Base-by-base conservation (phyloP, 1,284 basidiomycete species). In the Gastroboletus turbinatus region DNA sequence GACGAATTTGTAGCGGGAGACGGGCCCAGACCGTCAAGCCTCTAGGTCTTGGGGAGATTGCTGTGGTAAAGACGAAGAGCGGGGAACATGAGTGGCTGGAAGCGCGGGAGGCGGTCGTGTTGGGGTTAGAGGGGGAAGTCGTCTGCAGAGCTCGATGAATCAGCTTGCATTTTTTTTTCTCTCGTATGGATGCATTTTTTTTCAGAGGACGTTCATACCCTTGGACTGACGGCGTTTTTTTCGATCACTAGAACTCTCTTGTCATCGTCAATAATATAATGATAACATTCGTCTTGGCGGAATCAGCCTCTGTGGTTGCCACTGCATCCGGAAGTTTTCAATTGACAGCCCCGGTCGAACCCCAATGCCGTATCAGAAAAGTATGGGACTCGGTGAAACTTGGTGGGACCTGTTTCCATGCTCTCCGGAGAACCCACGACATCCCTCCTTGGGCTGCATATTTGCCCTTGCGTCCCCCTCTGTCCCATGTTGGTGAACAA, bases 31-130 rank as follows among this genome's bases (percentile, higher is more conserved):
- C 77, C 3, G 76, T 93, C 29, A 84, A 84, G 61, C 90, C 92
- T 0, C 73, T 94, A 55, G 83, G 84, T 0, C 82, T 96, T 79
- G 93, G 94, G 23, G 94, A 96, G 74, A 85, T 96, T 66, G 92
- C 88, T 8, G 83, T 95, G 35, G 84, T 96, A 30, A 81, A 78
- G 67, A 93, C 89, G 46, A 81, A 78, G 63, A 78, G 78, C 62
- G 82, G 73, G 72, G 88, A 90, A 67, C 77, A 89, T 56, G 84
- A 88, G 59, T 84, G 81, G 81, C 35, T 83, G 53, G 82, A 84
- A 61, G 82, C 82, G 50, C 63, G 81, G 59, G 82, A 83, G 65
- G 82, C 82, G 8, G 58, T 92, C 60, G 75, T 80, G 66, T 64
- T 91, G 64, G 80, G 80, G 57, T 60, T 92, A 17, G 72, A 78